Conservation (phyloP, 2,329 filamentous ascomycete genomes). For the Trichoderma citrinoviride region DNA sequence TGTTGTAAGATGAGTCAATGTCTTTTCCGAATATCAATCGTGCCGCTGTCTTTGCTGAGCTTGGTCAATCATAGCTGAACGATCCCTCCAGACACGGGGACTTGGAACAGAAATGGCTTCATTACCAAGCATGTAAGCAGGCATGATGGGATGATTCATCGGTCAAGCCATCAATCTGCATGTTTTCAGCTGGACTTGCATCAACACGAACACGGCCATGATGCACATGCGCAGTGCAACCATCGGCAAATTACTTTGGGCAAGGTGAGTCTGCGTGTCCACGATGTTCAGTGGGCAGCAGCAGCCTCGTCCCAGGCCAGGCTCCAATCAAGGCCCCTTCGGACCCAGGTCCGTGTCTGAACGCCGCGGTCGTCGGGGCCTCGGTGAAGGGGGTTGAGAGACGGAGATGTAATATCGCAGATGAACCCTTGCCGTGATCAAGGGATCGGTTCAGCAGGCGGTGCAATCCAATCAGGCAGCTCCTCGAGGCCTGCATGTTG, state of each 20-base stretch:
- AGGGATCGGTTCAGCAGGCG: constrained; percentile 3
- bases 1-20: neutral
- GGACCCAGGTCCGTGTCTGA: neutral
- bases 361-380: neutral
- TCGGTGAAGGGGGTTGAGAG: neutral
- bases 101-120: neutral
- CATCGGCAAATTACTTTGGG: neutral
- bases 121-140: constrained; percentile 13
- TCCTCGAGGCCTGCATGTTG: constrained; percentile 4
- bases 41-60: neutral
- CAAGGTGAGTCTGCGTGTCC: neutral
- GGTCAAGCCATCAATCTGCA: neutral
- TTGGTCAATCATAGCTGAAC: constrained; percentile 4
- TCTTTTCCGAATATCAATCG: neutral
- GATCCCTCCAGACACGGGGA: neutral
- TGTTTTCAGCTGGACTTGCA: constrained; percentile 2
- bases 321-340: neutral
- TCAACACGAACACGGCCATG: neutral
- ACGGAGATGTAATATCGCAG: neutral
- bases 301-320: constrained; percentile 1
- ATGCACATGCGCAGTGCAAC: neutral
- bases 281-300: constrained; percentile 8
- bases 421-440: neutral
- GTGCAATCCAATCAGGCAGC: constrained; percentile 7
- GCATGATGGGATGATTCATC: constrained; percentile 2